These are phyloP conservation scores for Rugonectria rugulosa DNA, from an alignment of 2,329 filamentous ascomycete species.

Conservation along the genomic window DNA sequence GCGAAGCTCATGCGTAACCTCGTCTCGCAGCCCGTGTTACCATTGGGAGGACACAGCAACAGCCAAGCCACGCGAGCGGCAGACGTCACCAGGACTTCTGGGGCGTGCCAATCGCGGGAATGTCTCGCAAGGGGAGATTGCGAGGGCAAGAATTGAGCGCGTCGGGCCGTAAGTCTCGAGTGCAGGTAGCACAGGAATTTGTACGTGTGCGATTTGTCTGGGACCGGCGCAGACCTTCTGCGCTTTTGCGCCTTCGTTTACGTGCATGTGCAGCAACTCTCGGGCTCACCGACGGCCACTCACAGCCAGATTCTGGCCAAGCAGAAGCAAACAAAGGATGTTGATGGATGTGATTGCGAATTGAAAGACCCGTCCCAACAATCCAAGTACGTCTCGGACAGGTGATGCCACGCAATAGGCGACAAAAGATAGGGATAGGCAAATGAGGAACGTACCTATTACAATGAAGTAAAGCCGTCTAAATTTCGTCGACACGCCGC, in stretches of 20 bases:
- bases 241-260: neutral
- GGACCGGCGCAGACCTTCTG: neutral
- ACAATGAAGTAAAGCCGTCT: constrained; percentile 19
- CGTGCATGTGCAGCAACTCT: neutral
- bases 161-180: constrained; percentile 2
- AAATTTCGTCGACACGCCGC: constrained; percentile 22
- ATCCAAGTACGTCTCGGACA: constrained; percentile 1
- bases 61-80: constrained; percentile 28
- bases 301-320: neutral
- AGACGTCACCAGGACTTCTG: constrained; percentile 26
- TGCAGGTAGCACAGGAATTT: neutral
- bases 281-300: constrained; percentile 4
- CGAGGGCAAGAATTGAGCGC: neutral
- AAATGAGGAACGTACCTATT: constrained; percentile 32
- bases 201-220: neutral
- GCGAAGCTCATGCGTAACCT: constrained; percentile 37
- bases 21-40: constrained; percentile 29
- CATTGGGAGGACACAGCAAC: constrained; percentile 29
- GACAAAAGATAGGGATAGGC: constrained; percentile 25
- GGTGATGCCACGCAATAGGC: constrained; percentile 13
- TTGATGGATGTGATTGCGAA: constrained; percentile 25
- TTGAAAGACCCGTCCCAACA: constrained; percentile 5
- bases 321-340: constrained; percentile 7
- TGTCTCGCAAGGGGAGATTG: constrained; percentile 16
- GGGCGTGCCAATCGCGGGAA: constrained; percentile 24